These are phyloP conservation scores for Phytophthora sp. DNA, from an alignment of 352 stramenopile species.

Conservation along the genomic window DNA sequence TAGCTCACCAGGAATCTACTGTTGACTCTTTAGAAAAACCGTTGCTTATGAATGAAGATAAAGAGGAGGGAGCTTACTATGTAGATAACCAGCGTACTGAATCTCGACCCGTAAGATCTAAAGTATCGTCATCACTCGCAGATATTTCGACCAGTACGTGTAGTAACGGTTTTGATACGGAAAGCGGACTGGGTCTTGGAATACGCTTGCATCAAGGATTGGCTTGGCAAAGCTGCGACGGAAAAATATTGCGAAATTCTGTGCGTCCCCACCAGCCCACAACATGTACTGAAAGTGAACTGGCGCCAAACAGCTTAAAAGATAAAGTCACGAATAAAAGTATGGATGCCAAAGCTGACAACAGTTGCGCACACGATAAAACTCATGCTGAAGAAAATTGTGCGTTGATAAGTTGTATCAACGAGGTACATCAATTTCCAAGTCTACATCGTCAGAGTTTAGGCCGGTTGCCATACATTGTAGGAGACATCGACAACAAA, in stretches of 20 bases:
- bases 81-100: not conserved
- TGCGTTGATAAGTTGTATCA: too few species aligned
- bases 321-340: not conserved
- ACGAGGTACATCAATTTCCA: too few species aligned
- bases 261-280: not conserved
- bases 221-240: constrained; percentile 29
- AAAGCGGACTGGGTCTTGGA: not conserved
- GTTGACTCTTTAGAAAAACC: too few species aligned
- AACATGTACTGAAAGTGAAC: not conserved
- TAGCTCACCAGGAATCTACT: too few species aligned
- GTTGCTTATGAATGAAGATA: too few species aligned
- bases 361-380: not conserved
- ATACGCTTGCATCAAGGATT: not conserved
- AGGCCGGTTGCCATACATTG: too few species aligned
- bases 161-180: not conserved
- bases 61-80: not conserved
- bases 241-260: constrained; percentile 17
- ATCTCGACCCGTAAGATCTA: too few species aligned
- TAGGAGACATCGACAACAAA: too few species aligned
- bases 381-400: not conserved
- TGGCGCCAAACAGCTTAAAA: too few species aligned
- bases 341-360: not conserved
- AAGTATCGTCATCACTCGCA: constrained; percentile 19
- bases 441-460: too few species aligned
- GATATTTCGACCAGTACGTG: not conserved